Percentiles rank a stretch among this genome's conserved stretches.
Conservation (phyloP, 805 yeast species). For the Starmera pachycereana region DNA sequence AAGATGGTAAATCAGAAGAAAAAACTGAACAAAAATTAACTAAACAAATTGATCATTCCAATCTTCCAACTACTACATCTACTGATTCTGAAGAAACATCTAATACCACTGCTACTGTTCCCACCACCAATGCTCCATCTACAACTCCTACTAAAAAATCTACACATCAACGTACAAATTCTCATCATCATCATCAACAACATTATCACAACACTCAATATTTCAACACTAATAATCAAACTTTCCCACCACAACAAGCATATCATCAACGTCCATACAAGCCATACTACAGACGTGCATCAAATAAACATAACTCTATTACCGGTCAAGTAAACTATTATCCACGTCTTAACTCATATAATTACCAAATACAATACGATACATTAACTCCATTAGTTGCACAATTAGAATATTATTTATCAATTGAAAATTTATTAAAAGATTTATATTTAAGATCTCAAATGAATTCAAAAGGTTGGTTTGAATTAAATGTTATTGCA, state of each 20-base stretch:
- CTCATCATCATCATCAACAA: slow-evolving; percentile 2
- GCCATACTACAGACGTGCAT: slow-evolving; percentile 13
- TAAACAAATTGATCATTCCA: not conserved
- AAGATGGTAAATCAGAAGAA: not conserved
- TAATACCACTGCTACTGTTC: slow-evolving; percentile 1
- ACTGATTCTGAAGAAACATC: slow-evolving; percentile 1
- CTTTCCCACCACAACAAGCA: slow-evolving; percentile 11
- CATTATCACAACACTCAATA: slow-evolving; percentile 4
- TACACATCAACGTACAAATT: slow-evolving; percentile 3
- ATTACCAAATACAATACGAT: slow-evolving; percentile 5
- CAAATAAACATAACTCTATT: slow-evolving; percentile 10
- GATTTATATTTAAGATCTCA: slow-evolving; percentile 76
- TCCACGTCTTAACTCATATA: slow-evolving; percentile 5
- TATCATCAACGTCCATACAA: slow-evolving; percentile 16
- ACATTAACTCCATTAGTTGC: slow-evolving; percentile 14
- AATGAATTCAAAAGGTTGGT: slow-evolving; percentile 70
- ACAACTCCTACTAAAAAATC: not conserved
- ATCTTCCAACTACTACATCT: not conserved
- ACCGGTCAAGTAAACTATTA: slow-evolving; percentile 2
- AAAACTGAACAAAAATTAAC: not conserved
- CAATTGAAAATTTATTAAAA: slow-evolving; percentile 75
- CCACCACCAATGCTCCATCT: not conserved
- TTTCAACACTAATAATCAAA: slow-evolving; percentile 4
- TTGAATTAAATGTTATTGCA: slow-evolving; percentile 52
- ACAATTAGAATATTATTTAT: slow-evolving; percentile 87